Percentiles rank a stretch among this genome's conserved stretches.
Evolutionary conservation across 345 rosid species (phyloP).

Genomic region (Brassica carinata): DNA sequence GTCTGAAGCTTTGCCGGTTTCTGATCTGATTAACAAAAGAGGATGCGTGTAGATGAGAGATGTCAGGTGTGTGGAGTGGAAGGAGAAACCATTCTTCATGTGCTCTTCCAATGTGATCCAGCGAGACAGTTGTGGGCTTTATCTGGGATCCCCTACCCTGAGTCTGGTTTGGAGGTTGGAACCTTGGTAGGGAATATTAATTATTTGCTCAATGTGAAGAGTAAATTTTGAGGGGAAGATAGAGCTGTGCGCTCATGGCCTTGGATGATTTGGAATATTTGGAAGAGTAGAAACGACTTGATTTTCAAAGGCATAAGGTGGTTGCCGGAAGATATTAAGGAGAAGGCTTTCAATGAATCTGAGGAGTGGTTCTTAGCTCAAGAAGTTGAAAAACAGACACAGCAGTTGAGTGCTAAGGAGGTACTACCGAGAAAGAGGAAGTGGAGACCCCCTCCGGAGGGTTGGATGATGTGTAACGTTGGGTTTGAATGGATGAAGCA

Average conservation of each 20-base stretch:
- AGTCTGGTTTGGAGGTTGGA: background rate
- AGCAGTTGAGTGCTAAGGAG: no score
- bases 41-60: background rate
- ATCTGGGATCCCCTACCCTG: background rate
- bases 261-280: background rate
- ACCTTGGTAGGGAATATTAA: no score
- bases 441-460: background rate
- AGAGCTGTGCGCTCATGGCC: background rate
- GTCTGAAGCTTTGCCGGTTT: background rate
- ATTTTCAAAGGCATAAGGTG: background rate
- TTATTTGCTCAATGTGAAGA: background rate
- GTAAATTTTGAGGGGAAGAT: no score
- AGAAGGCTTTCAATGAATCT: background rate
- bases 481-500: background rate
- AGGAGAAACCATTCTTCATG: background rate
- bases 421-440: no score
- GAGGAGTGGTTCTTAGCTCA: background rate
- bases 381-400: background rate
- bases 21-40: background rate
- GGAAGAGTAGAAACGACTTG: background rate
- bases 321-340: background rate
- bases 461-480: background rate
- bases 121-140: background rate
- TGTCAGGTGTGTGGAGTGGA: background rate
- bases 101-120: background rate